These are phyloP conservation scores for Xerocomus minutiporus DNA, from an alignment of 1,284 basidiomycete genomes.

Conservation along the genomic window DNA sequence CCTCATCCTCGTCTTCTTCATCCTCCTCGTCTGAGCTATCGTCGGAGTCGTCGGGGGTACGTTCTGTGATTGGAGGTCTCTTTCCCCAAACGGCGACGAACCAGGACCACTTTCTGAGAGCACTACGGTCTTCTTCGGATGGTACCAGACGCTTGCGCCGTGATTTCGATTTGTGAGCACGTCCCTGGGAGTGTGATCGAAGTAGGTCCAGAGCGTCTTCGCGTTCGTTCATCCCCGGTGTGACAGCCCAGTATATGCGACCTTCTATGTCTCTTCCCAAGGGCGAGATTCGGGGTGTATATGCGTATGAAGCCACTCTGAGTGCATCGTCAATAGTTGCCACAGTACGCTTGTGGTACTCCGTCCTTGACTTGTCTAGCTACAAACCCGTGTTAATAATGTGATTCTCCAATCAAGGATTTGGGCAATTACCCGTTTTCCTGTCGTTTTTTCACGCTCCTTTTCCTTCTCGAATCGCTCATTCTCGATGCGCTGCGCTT, in stretches of 20 bases:
- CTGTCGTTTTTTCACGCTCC: conserved; percentile 28
- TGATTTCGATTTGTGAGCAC: conserved; percentile 28
- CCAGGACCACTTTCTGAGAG: conserved; percentile 62
- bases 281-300: conserved; percentile 41
- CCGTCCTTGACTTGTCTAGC: conserved; percentile 24
- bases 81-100: conserved; percentile 68
- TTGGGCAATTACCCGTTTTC: conserved; percentile 35
- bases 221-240: conserved; percentile 45
- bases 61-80: conserved; percentile 38
- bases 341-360: conserved; percentile 21
- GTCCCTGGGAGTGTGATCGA: conserved; percentile 26
- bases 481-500: conserved; percentile 44
- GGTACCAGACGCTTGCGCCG: conserved; percentile 39
- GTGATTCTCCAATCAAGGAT: background rate
- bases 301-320: conserved; percentile 35
- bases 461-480: conserved; percentile 42
- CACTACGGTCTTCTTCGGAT: conserved; percentile 43
- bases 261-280: conserved; percentile 51
- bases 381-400: conserved; percentile 10
- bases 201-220: conserved; percentile 45
- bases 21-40: conserved; percentile 16
- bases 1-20: conserved; percentile 17
- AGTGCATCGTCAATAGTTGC: conserved; percentile 25
- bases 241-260: conserved; percentile 51
- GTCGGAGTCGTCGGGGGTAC: conserved; percentile 12